A percentile compares a stretch with the other conserved stretches of the same genome.
Conservation (phyloP, 2,329 filamentous ascomycete species). For the Colletotrichum camelliae region DNA sequence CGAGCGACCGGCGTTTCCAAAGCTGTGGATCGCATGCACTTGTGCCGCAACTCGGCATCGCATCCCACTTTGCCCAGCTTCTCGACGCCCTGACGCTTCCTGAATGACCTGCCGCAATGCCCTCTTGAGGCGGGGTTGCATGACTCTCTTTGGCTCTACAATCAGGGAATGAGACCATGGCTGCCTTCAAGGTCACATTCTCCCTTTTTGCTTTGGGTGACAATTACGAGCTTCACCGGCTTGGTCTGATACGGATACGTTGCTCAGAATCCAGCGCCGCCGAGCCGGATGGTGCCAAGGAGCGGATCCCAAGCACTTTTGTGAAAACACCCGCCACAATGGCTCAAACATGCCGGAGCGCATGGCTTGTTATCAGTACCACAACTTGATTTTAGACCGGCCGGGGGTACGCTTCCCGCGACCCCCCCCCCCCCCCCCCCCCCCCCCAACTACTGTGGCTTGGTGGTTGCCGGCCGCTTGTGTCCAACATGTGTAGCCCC, state of each 20-base stretch:
- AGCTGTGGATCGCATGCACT: not conserved
- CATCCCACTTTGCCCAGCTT: not conserved
- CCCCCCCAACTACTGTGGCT: not conserved
- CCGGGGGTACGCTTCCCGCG: not conserved
- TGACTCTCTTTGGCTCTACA: not conserved
- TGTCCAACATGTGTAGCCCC: not conserved
- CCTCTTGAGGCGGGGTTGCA: not conserved
- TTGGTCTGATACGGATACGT: not conserved
- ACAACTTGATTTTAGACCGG: not conserved
- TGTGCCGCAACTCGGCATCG: not conserved
- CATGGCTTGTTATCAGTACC: not conserved
- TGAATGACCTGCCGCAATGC: not conserved
- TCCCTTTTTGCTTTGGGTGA: not conserved
- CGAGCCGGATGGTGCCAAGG: not conserved
- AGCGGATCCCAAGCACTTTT: not conserved
- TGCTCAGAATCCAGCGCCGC: not conserved
- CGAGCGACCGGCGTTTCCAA: not conserved
- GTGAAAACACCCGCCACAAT: not conserved
- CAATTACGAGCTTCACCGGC: not conserved
- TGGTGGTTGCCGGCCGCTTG: not conserved
- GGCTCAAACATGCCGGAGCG: not conserved
- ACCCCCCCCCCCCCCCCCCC: not conserved
- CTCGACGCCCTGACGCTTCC: not conserved
- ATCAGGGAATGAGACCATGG: not conserved
- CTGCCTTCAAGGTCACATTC: not conserved